Evolutionary conservation across 2,329 filamentous ascomycete species (phyloP).

Genomic region (Pyricularia grisea): DNA sequence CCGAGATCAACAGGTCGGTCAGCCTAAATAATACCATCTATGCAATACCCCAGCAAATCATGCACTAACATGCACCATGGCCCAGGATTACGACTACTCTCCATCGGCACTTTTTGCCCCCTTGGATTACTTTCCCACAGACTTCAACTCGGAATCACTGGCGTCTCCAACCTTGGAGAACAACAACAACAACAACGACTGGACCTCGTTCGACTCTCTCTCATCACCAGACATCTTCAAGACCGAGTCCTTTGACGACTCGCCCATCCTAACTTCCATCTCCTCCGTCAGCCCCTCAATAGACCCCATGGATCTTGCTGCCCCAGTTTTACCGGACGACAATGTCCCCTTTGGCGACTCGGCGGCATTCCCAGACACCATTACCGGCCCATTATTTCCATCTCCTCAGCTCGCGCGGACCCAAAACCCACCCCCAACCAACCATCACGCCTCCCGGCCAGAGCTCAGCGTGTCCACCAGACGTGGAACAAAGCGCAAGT

Average conservation of each 20-base stretch:
- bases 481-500: slow-evolving; percentile 21
- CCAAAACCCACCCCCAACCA: slow-evolving; percentile 9
- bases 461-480: neutral
- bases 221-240: slow-evolving; percentile 20
- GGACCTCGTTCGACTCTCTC: slow-evolving; percentile 1
- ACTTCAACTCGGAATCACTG: neutral
- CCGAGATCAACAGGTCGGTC: slow-evolving; percentile 1
- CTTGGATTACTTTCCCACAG: neutral
- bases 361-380: slow-evolving; percentile 10
- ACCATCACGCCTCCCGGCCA: slow-evolving; percentile 2
- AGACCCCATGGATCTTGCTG: slow-evolving; percentile 23
- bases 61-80: neutral
- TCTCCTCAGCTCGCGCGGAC: slow-evolving; percentile 7
- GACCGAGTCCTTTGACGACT: slow-evolving; percentile 18
- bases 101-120: neutral
- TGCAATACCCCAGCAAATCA: neutral
- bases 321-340: slow-evolving; percentile 6
- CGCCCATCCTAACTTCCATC: slow-evolving; percentile 17
- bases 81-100: slow-evolving; percentile 2
- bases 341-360: slow-evolving; percentile 15
- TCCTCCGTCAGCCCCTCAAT: slow-evolving; percentile 22
- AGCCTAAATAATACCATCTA: neutral
- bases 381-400: slow-evolving; percentile 17
- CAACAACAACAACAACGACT: neutral
- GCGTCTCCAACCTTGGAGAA: slow-evolving; percentile 1